Evolutionary conservation across 2,329 filamentous ascomycete species (phyloP).

Genomic region (Fusarium duplospermum): DNA sequence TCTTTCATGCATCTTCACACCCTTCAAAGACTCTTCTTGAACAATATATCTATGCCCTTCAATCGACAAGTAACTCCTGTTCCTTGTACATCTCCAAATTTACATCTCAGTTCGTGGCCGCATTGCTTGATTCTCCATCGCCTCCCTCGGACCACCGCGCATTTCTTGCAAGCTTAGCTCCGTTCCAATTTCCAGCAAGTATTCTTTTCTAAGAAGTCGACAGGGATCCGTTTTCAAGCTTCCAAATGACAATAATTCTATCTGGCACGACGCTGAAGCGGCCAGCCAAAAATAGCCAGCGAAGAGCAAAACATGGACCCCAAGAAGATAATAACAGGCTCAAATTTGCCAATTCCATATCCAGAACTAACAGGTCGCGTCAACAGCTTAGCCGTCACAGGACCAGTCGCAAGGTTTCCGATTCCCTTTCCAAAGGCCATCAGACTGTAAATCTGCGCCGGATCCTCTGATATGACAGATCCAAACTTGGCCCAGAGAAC

Average conservation of each 20-base stretch:
- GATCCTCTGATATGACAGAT: constrained; percentile 42
- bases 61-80: no score
- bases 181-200: no score
- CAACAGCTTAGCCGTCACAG: constrained; percentile 39
- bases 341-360: constrained; percentile 26
- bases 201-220: no score
- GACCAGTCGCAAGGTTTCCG: constrained; percentile 43
- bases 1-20: no score
- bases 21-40: no score
- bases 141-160: neutral
- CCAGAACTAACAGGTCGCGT: constrained; percentile 19
- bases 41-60: no score
- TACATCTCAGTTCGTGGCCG: neutral
- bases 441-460: constrained; percentile 40
- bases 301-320: constrained; percentile 33
- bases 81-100: no score
- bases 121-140: neutral
- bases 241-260: no score
- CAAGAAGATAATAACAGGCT: constrained; percentile 30
- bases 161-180: neutral
- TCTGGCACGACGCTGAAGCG: neutral
- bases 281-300: neutral
- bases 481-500: constrained; percentile 45
- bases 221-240: no score
- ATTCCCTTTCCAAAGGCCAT: constrained; percentile 47